Base-by-base conservation (phyloP, 2,329 filamentous ascomycete genomes). In the Septoria petroselini region DNA sequence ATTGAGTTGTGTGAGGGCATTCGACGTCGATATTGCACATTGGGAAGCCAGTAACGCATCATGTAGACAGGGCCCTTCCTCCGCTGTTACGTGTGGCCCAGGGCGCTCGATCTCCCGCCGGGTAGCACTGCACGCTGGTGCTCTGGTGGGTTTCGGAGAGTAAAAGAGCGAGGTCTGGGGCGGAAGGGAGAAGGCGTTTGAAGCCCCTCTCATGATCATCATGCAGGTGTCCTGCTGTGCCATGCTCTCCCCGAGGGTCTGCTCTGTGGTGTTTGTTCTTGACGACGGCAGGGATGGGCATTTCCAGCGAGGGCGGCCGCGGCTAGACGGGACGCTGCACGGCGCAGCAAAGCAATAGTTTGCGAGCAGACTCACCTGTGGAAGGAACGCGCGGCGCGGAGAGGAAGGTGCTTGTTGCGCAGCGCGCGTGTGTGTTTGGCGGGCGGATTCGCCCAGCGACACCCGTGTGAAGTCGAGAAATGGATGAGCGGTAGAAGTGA, bases 181-280 rank as follows among this genome's bases (percentile, higher is more conserved):
- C 43, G 40, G 46, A 47, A 49, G 50, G 55, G 23, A 40, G 30
- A 54, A 41, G 33, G 43, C 48, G 54, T 58, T 58, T 57, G 54
- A 54, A 46, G 54, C 42, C 47, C 46, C 43, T 46, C 42, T n/a
- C 49, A 50, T 39, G n/a, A n/a, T n/a, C n/a, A n/a, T n/a, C n/a
- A 57, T 57, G 53, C 53, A 58, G 52, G 56, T 50, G 35, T 44
- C 43, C 51, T 57, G 53, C 45, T 49, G 53, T 58, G 51, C 56
- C 56, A 57, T 56, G 56, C 54, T 44, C 54, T 44, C 18, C 29
- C 54, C 54, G 54, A 54, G 52, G 50, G 48, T 51, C 56, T 51
- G 51, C 49, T 47, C 48, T 42, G 49, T 41, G 50, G n/a, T 53
- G 55, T 58, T 58, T 55, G 55, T 53, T 53, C 44, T 52, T 55